Base-by-base conservation (phyloP, 345 rosid genomes). In the Trapa bicornis region DNA sequence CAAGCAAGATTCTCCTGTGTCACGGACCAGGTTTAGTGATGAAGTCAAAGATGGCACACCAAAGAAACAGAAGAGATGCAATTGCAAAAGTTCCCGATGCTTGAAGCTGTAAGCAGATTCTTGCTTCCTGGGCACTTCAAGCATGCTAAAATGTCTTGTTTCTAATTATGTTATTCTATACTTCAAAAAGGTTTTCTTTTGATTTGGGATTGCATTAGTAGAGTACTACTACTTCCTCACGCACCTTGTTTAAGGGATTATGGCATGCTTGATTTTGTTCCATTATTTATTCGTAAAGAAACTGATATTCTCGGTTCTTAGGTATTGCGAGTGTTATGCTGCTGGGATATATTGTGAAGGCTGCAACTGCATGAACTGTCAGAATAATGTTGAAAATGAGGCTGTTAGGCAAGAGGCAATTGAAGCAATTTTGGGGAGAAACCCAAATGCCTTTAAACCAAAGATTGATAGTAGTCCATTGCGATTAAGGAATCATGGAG, bases 291-390 rank as follows among this genome's bases (percentile, higher is more conserved):
- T 37, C 50, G 6, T 17, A 5, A 65, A 43, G 37, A 65, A 5
- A 64, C 50, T 64, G 67, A 56, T 45, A n/a, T 68, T 71, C 37
- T 38, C 37, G 38, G 58, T 43, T 76, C 32, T 72, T 48, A 92
- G 98, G 89, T 89, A 89, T 72, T 89, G 98, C 45, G 96, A 89
- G 75, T 92, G 97, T 82, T 92, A 89, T 81, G 83, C 96, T 50
- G 77, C 88, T 17, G 93, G 96, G 47, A 72, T 78, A 47, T 75
- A 84, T 71, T 89, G 93, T 62, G 83, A 86, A 39, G 96, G 91
- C 65, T 87, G 98, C 79, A 85, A 92, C 64, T 92, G 98, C 74
- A 5, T 69, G 68, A 85, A 85, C 71, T 92, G 98, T 71, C 81
- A 77, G 12, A 89, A 92, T 79, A 87, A 92, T 71, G 80, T 73